These are phyloP conservation scores for Purpureocillium takamizusanense DNA, from an alignment of 2,329 filamentous ascomycete genomes.

Conservation along the genomic window DNA sequence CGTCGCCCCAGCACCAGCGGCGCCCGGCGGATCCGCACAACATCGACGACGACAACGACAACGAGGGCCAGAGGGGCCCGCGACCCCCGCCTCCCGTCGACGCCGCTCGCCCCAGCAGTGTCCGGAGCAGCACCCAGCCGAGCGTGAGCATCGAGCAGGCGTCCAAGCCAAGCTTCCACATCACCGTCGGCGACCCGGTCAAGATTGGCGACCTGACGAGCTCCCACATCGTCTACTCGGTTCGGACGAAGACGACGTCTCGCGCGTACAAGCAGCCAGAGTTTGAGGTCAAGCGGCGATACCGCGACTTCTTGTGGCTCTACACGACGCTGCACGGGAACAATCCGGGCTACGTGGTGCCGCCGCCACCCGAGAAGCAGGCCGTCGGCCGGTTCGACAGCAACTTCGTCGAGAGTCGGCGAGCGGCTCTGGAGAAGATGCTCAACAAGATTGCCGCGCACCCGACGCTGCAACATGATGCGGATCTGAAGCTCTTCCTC, in stretches of 20 bases:
- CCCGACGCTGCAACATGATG: conserved; percentile 83
- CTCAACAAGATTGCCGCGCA: conserved; percentile 91
- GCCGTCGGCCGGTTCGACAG: conserved; percentile 91
- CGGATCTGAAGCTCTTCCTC: conserved; percentile 89
- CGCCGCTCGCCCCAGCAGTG: conserved; percentile 41
- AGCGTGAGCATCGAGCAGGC: conserved; percentile 91
- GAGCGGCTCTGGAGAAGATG: conserved; percentile 93
- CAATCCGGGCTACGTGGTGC: conserved; percentile 90
- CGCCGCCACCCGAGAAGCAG: conserved; percentile 95
- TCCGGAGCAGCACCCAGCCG: conserved; percentile 50
- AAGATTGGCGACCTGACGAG: conserved; percentile 96
- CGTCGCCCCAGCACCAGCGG: conserved; percentile 22
- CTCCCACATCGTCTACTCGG: conserved; percentile 95
- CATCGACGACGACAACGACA: conserved; percentile 65
- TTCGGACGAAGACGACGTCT: conserved; percentile 91
- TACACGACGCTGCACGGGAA: conserved; percentile 92
- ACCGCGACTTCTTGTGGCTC: conserved; percentile 95
- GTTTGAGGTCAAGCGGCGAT: conserved; percentile 87
- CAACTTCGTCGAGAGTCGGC: conserved; percentile 89
- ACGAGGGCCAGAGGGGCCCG: conserved; percentile 41
- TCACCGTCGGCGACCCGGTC: conserved; percentile 89
- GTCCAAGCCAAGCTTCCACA: conserved; percentile 82
- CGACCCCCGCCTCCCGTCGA: conserved; percentile 59
- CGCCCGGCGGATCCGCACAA: conserved; percentile 50
- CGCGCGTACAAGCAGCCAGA: conserved; percentile 91